Evolutionary conservation across 305 asterid genomes (phyloP).

Genomic region (Rubia peregrina): DNA sequence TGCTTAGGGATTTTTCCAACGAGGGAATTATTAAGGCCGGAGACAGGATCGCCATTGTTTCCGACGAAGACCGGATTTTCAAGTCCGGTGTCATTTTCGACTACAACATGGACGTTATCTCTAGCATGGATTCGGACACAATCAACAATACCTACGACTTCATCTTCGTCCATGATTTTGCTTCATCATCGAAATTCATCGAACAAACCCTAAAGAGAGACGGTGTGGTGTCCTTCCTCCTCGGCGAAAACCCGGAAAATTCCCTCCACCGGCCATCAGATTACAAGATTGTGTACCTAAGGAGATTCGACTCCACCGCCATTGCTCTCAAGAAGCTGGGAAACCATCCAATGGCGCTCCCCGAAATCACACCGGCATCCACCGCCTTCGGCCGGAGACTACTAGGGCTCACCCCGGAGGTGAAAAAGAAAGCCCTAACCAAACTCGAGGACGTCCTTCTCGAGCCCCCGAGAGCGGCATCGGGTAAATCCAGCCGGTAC

Average conservation of each 20-base stretch:
- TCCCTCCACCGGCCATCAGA: constrained; percentile 16
- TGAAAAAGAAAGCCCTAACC: constrained; percentile 21
- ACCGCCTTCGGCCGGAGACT: constrained; percentile 6
- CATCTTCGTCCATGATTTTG: constrained; percentile 12
- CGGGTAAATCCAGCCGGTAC: constrained; percentile 29
- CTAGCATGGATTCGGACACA: constrained; percentile 5
- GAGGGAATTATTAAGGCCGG: constrained; percentile 28
- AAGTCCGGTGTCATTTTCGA: background rate
- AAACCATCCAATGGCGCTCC: background rate
- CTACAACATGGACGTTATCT: constrained; percentile 17
- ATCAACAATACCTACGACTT: constrained; percentile 20
- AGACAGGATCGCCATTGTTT: constrained; percentile 15
- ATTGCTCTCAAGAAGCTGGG: constrained; percentile 19
- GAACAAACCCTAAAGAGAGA: constrained; percentile 20
- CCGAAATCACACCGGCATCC: background rate
- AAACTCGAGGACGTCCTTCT: constrained; percentile 33
- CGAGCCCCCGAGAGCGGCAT: constrained; percentile 35
- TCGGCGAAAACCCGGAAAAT: constrained; percentile 6
- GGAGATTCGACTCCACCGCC: constrained; percentile 21
- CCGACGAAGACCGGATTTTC: background rate
- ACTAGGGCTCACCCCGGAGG: constrained; percentile 11
- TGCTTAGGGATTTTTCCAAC: constrained; percentile 25
- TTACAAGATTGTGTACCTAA: constrained; percentile 22
- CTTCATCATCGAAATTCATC: constrained; percentile 1
- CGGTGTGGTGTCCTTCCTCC: constrained; percentile 16